Base-by-base conservation (phyloP, 371 early-diverging fungal species). In the Chytridium lagenaria region DNA sequence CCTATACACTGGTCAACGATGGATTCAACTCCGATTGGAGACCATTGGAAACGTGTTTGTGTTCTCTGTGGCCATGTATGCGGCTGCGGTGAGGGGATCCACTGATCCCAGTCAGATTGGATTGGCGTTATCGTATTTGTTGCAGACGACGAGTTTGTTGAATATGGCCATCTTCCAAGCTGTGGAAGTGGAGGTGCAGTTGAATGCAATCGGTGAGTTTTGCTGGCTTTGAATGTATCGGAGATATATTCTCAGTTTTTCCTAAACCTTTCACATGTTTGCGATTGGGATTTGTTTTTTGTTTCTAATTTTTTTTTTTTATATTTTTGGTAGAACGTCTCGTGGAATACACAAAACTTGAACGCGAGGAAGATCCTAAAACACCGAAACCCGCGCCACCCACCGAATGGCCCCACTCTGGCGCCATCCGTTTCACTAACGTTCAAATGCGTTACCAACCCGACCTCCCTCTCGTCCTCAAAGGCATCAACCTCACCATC, bases 111-210 rank as follows among this genome's bases (percentile, higher is more conserved):
- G 91, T 67, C 73, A 92, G 33, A 92, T 93, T 34, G 97, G 95
- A 30, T 80, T 97, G 67, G 85, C 93, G 0, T 80, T 97, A 16
- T 87, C 93, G 0, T 95, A 94, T 79, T 91, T 95, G 1, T 76
- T 95, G 66, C 85, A 77, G 16, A 85, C 92, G 1, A 93, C 94
- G 0, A 86, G 89, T 59, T 85, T 89, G 15, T 80, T 96, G 31
- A 92, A 91, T 66, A 77, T 77, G 77, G 37, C 40, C 37, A 70
- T 77, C 19, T 77, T 73, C 67, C 71, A 69, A 26, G 44, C 65
- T 23, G 77, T 70, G 10, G 73, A 77, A 40, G 69, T 55, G 1
- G 77, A 77, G 37, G 66, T 65, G 1, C 70, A 77, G 39, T 59
- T 77, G 73, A 77, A 77, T 44, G 76, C 76, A 15, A 64, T 76